Evolutionary conservation across 75 land plant genomes (phyloP), one percentile per base, ranked within the genome.

Genomic region (Pinus tabuliformis): DNA sequence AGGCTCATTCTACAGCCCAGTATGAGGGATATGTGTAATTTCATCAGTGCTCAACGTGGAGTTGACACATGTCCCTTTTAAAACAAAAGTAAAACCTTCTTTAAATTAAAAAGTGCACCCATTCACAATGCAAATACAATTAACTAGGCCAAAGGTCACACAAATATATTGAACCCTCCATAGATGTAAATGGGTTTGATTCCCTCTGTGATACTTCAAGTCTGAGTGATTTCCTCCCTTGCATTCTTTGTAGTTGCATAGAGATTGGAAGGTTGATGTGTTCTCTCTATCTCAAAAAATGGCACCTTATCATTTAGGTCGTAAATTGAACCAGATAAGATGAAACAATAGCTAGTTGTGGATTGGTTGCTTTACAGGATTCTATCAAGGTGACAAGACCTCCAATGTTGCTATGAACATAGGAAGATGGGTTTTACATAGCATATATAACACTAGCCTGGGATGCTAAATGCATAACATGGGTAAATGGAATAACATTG

Each of bases 391-490:
- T 81, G 70, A 81, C 83, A 60, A 81, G 73, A 13, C 83, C 83
- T 16, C 60, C 78, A 20, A 81, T 75, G 33, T 81, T 81, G 68
- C 83, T 81, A 68, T 81, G 83, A 15, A 81, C 78, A 62, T 81
- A 81, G 5, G 83, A 79, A 14, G 59, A 56, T 17, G 83, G 83
- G 30, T 81, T 81, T 52, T 81, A 61, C 18, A 76, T 58, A 6
- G 83, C 83, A 77, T 81, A 81, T 7, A 78, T 49, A 17, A 81
- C 86, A 24, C 87, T 84, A 24, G 87, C 87, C 78, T 85, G 87
- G 57, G 87, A 84, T 24, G 87, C 84, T 30, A 85, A 79, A 58
- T 85, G 87, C 85, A 85, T 82, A 28, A 85, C 80, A 76, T 85
- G 86, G 36, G 86, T 84, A 64, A 84, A 84, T 9, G 73, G 70